A percentile compares a stretch with the other conserved stretches of the same genome.
These are phyloP conservation scores for Bacterosira constricta DNA, from an alignment of 108 stramenopile genomes.

Conservation along the genomic window DNA sequence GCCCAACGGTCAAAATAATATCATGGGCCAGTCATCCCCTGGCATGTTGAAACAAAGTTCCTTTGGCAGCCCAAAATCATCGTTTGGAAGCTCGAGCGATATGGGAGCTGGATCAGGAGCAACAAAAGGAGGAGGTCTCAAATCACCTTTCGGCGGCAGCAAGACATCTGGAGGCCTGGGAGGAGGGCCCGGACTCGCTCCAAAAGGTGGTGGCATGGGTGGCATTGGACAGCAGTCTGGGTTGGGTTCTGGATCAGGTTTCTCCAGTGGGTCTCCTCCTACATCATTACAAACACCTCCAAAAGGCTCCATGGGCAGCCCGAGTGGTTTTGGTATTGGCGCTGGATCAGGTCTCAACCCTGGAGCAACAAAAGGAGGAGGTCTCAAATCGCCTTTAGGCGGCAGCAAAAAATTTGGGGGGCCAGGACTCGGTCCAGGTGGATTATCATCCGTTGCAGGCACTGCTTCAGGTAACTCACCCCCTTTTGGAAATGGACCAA, in stretches of 20 bases:
- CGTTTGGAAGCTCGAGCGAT: background rate
- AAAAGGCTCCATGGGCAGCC: background rate
- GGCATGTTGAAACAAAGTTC: background rate
- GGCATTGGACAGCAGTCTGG: too few species aligned
- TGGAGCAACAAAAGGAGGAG: constrained; percentile 1
- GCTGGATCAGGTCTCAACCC: constrained; percentile 1
- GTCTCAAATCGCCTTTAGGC: background rate
- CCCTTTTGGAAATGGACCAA: background rate
- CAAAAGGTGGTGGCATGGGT: constrained; percentile 1
- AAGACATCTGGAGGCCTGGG: background rate
- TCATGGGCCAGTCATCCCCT: background rate
- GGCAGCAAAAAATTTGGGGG: background rate
- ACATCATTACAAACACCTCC: background rate
- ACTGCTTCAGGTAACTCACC: background rate
- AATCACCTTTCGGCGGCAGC: background rate
- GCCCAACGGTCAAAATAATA: background rate
- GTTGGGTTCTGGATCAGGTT: background rate
- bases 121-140: background rate
- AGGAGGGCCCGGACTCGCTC: background rate
- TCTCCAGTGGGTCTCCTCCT: background rate
- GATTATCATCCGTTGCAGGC: background rate
- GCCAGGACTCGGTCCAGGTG: background rate
- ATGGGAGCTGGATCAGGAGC: background rate
- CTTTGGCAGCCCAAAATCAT: background rate
- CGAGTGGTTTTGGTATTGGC: too few species aligned